These are phyloP conservation scores for Henckelia pumila DNA, from an alignment of 257 asterid species.

Conservation along the genomic window DNA sequence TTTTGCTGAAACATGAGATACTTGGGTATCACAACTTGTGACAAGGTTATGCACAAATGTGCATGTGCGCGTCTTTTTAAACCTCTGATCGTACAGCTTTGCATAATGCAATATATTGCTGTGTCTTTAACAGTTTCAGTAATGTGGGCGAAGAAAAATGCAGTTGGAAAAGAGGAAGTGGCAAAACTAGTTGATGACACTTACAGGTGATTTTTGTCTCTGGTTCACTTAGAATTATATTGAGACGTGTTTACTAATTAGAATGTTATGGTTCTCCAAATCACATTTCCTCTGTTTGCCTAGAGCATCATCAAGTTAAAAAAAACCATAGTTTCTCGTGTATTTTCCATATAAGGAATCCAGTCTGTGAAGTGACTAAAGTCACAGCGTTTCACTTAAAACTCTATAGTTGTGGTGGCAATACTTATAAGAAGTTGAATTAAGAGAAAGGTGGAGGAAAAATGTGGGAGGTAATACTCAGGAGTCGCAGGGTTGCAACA, in stretches of 20 bases:
- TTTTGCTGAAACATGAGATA: conserved; percentile 9
- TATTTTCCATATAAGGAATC: conserved; percentile 11
- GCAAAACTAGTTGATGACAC: conserved; percentile 88
- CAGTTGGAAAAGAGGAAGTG: conserved; percentile 68
- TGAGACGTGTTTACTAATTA: neutral
- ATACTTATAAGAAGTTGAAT: conserved; percentile 11
- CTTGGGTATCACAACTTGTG: neutral
- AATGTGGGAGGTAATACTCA: conserved; percentile 8
- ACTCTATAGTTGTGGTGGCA: conserved; percentile 10
- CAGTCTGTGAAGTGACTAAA: conserved; percentile 4
- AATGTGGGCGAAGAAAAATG: conserved; percentile 68
- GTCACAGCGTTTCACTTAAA: conserved; percentile 12
- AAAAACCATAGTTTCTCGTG: conserved; percentile 2
- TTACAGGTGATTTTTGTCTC: conserved; percentile 54
- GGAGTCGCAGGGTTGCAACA: conserved; percentile 9
- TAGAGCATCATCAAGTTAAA: conserved; percentile 15
- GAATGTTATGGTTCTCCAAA: neutral
- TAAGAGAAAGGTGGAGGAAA: conserved; percentile 3
- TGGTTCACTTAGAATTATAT: neutral
- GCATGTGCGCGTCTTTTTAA: conserved; percentile 7
- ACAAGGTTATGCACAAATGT: neutral
- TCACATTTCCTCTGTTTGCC: neutral
- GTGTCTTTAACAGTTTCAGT: conserved; percentile 57
- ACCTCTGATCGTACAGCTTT: conserved; percentile 2
- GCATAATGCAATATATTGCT: conserved; percentile 15